Conservation (phyloP, 306 rosid species). For the Lotus japonicus region DNA sequence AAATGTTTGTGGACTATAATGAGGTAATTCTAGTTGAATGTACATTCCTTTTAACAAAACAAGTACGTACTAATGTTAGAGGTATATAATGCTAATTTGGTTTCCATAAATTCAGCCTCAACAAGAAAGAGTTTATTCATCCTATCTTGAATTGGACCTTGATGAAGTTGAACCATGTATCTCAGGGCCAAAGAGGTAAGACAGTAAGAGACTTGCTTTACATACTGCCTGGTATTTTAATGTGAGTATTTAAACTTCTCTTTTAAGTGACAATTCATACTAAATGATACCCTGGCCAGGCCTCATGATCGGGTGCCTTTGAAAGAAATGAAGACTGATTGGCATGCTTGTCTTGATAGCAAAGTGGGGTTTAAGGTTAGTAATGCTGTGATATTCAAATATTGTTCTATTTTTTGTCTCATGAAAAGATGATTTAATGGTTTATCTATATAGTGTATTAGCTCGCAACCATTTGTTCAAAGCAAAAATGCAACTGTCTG, state of each 20-base stretch:
- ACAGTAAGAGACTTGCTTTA: slow-evolving; percentile 22
- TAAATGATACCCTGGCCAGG: slow-evolving; percentile 30
- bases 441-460: not conserved
- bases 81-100: slow-evolving; percentile 22
- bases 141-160: slow-evolving; percentile 73
- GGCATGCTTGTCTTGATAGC: slow-evolving; percentile 93
- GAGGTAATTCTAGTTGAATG: slow-evolving; percentile 40
- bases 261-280: slow-evolving; percentile 8
- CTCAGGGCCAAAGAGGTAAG: slow-evolving; percentile 85
- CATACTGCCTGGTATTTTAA: not conserved
- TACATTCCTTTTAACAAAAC: not conserved
- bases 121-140: slow-evolving; percentile 77
- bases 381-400: not conserved
- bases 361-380: slow-evolving; percentile 97
- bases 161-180: slow-evolving; percentile 70
- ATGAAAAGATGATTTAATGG: not conserved
- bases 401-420: not conserved
- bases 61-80: not conserved
- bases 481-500: not conserved
- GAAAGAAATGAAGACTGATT: slow-evolving; percentile 87
- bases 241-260: not conserved
- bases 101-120: slow-evolving; percentile 52
- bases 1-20: slow-evolving; percentile 71
- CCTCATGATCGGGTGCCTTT: slow-evolving; percentile 93
- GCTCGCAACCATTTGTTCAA: not conserved